Evolutionary conservation across 2,329 filamentous ascomycete genomes (phyloP).

Genomic region (Aspergillus fumigatus): DNA sequence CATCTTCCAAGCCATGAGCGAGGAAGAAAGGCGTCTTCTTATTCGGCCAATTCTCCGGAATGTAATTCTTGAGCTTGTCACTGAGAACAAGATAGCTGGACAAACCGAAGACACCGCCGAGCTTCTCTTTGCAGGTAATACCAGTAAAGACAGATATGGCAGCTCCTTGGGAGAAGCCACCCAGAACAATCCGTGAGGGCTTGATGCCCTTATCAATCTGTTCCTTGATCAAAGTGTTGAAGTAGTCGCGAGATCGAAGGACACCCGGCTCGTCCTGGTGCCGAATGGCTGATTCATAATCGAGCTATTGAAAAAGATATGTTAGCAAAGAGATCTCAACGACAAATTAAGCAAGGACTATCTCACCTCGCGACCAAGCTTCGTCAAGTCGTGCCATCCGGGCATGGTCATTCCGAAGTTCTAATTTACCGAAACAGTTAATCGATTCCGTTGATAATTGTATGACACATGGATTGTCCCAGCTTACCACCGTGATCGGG

Average conservation of each 20-base stretch:
- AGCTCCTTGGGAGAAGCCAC: constrained; percentile 65
- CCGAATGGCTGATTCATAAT: constrained; percentile 38
- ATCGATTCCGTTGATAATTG: neutral
- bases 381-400: constrained; percentile 53
- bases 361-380: constrained; percentile 40
- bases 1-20: constrained; percentile 78
- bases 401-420: constrained; percentile 77
- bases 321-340: neutral
- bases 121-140: constrained; percentile 65
- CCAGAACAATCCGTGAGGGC: constrained; percentile 76
- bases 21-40: constrained; percentile 80
- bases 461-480: neutral
- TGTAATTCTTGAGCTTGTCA: constrained; percentile 56
- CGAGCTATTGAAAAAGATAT: constrained; percentile 24
- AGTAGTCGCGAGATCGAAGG: constrained; percentile 65
- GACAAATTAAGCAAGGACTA: neutral
- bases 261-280: constrained; percentile 63
- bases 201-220: constrained; percentile 80
- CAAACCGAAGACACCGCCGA: constrained; percentile 84
- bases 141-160: constrained; percentile 81
- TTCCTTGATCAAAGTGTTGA: constrained; percentile 72
- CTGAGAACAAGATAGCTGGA: constrained; percentile 76
- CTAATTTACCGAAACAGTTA: constrained; percentile 37
- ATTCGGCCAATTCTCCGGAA: constrained; percentile 56
- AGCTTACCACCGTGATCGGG: constrained; percentile 72